These are phyloP conservation scores for Solanum arcanum DNA, from an alignment of 257 asterid species.

Conservation along the genomic window DNA sequence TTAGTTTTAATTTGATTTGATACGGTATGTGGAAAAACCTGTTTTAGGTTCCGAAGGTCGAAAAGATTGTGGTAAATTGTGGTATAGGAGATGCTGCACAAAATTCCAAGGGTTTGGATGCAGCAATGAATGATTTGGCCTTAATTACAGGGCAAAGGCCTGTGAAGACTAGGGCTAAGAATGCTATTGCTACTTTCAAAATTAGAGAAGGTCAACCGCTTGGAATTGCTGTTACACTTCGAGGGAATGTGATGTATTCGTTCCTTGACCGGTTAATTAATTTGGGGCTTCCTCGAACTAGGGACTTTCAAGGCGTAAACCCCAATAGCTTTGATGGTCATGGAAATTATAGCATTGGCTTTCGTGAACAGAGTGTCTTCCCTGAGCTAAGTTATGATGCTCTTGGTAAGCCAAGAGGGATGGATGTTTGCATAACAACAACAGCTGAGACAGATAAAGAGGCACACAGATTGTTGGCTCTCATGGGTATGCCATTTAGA, in stretches of 20 bases:
- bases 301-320: constrained; percentile 94
- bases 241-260: constrained; percentile 82
- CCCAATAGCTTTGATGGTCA: constrained; percentile 88
- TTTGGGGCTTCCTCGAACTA: constrained; percentile 81
- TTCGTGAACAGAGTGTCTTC: constrained; percentile 87
- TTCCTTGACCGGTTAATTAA: constrained; percentile 93
- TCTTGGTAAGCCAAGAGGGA: constrained; percentile 84
- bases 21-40: background rate
- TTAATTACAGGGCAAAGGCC: constrained; percentile 93
- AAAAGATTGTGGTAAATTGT: constrained; percentile 89
- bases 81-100: constrained; percentile 99
- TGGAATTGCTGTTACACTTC: constrained; percentile 86
- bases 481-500: constrained; percentile 94
- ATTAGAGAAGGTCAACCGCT: constrained; percentile 85
- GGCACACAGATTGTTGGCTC: constrained; percentile 65
- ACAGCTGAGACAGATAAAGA: constrained; percentile 80
- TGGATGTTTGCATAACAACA: constrained; percentile 89
- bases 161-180: constrained; percentile 83
- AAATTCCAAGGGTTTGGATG: constrained; percentile 93
- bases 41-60: constrained; percentile 74
- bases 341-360: constrained; percentile 83
- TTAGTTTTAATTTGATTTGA: background rate
- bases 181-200: constrained; percentile 89
- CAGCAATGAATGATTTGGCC: constrained; percentile 87
- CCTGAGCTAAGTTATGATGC: constrained; percentile 68